Evolutionary conservation across 2,329 filamentous ascomycete genomes (phyloP).

Genomic region (Graphilbum ipis-grandicollis): DNA sequence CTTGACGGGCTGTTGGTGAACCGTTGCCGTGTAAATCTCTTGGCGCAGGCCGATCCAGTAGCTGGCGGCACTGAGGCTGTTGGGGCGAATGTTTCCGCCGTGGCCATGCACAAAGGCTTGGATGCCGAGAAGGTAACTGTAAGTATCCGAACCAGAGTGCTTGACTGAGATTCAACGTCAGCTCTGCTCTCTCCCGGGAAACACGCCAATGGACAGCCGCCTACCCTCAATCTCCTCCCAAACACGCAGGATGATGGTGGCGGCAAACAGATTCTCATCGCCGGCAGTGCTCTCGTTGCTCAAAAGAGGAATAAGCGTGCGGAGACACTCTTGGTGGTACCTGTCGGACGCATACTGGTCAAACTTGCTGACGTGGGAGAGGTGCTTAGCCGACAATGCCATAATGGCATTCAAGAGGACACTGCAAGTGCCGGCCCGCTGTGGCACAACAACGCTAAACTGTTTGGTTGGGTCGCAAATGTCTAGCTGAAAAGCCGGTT

Average conservation of each 20-base stretch:
- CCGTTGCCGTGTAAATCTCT: conserved; percentile 39
- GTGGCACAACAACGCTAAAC: conserved; percentile 36
- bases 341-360: conserved; percentile 30
- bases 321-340: conserved; percentile 36
- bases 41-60: conserved; percentile 42
- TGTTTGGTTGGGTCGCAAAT: conserved; percentile 23
- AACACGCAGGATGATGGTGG: conserved; percentile 37
- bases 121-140: conserved; percentile 28
- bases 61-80: conserved; percentile 29
- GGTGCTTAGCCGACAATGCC: conserved; percentile 35
- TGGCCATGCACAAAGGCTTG: conserved; percentile 27
- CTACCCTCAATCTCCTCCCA: conserved; percentile 33
- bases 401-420: conserved; percentile 39
- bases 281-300: conserved; percentile 20
- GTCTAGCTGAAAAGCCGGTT: too few relatives aligned
- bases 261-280: conserved; percentile 34
- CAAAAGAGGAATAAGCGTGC: conserved; percentile 28
- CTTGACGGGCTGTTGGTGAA: conserved; percentile 25
- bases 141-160: conserved; percentile 23
- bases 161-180: conserved; percentile 15
- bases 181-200: neutral
- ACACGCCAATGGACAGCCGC: neutral
- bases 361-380: conserved; percentile 29
- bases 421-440: conserved; percentile 29
- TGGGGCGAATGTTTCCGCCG: conserved; percentile 21